Conservation (phyloP, 2,329 filamentous ascomycete genomes). For the Colletotrichum incanum region DNA sequence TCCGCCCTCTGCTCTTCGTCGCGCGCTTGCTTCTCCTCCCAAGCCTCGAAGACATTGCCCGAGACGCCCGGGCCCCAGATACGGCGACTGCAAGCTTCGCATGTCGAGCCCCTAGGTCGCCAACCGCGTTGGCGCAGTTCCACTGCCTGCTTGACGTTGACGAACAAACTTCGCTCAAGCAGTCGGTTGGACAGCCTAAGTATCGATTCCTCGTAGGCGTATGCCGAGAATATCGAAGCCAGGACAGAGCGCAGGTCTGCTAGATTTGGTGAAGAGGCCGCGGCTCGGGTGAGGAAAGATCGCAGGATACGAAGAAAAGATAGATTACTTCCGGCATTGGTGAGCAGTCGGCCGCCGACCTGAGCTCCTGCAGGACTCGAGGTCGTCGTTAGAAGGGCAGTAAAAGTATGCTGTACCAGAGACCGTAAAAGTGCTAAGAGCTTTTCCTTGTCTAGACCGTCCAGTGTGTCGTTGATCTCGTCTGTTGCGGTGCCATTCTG, state of each 20-base stretch:
- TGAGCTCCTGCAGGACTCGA: slow-evolving; percentile 64
- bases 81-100: slow-evolving; percentile 86
- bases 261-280: slow-evolving; percentile 85
- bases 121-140: slow-evolving; percentile 87
- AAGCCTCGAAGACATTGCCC: slow-evolving; percentile 83
- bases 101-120: slow-evolving; percentile 88
- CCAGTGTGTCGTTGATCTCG: slow-evolving; percentile 45
- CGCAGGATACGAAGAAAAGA: slow-evolving; percentile 92
- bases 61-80: slow-evolving; percentile 93
- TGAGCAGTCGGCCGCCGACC: slow-evolving; percentile 53
- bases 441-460: slow-evolving; percentile 69
- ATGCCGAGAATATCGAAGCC: slow-evolving; percentile 92
- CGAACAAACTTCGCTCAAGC: slow-evolving; percentile 90
- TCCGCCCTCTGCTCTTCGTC: slow-evolving; percentile 64
- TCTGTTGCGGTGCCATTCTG: slow-evolving; percentile 44
- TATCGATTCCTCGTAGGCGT: slow-evolving; percentile 94
- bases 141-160: slow-evolving; percentile 83
- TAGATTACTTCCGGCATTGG: slow-evolving; percentile 68
- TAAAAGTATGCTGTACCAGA: slow-evolving; percentile 92
- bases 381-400: slow-evolving; percentile 84
- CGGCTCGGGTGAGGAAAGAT: slow-evolving; percentile 88
- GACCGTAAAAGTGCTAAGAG: slow-evolving; percentile 79
- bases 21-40: slow-evolving; percentile 75
- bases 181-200: slow-evolving; percentile 88
- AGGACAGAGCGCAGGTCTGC: slow-evolving; percentile 90